phyloP scores from a whole-genome alignment of 192 early-diverging fungal genomes.

The Rhizoclosmatium globosum region DNA sequence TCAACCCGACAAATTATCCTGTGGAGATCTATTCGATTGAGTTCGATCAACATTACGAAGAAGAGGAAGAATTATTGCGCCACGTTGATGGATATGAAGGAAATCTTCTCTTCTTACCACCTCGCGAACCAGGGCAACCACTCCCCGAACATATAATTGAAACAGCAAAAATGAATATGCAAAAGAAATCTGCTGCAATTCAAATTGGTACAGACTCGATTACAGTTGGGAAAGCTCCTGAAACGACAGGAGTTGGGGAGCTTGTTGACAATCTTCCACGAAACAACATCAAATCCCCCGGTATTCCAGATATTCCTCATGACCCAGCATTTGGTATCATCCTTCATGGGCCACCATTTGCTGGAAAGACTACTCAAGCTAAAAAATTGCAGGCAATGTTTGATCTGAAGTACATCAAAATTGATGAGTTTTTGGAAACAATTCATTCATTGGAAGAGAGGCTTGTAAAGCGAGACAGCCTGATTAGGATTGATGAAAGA shows the following conservation, averaged over 20 bases:
- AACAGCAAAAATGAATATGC: constrained; percentile 36
- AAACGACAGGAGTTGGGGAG: constrained; percentile 46
- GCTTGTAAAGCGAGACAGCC: not conserved
- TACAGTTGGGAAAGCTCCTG: not conserved
- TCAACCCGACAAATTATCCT: constrained; percentile 58
- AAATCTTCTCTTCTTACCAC: constrained; percentile 51
- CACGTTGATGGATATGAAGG: constrained; percentile 51
- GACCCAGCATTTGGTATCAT: constrained; percentile 47
- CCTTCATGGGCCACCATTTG: constrained; percentile 63
- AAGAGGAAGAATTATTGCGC: constrained; percentile 59
- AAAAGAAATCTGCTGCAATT: constrained; percentile 14
- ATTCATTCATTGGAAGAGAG: not conserved
- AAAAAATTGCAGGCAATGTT: constrained; percentile 42
- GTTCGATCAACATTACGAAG: constrained; percentile 61
- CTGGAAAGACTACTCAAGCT: constrained; percentile 60
- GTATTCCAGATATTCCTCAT: not conserved
- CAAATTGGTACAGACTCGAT: constrained; percentile 18
- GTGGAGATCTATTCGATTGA: constrained; percentile 63
- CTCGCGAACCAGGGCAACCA: constrained; percentile 53
- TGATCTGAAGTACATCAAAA: constrained; percentile 45
- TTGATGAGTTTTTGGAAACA: constrained; percentile 60
- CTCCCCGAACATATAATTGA: constrained; percentile 54
- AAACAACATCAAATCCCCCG: constrained; percentile 4
- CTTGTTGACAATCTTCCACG: constrained; percentile 41
- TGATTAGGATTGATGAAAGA: constrained; percentile 9